Conservation (phyloP, 2,329 filamentous ascomycete species). For the Venturia asperata region DNA sequence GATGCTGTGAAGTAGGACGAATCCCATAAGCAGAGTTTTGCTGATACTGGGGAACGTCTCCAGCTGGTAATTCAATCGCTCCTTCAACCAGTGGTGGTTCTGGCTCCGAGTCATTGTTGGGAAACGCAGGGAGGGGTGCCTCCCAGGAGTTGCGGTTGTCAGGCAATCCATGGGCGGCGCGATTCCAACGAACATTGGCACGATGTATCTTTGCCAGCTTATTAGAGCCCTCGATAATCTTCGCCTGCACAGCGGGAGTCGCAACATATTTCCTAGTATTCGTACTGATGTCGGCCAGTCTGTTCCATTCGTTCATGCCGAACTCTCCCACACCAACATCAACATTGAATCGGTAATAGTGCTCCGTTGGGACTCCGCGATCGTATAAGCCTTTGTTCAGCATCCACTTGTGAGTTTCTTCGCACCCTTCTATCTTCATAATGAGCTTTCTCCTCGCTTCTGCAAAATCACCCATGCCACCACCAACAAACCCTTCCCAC, state of each 20-base stretch:
- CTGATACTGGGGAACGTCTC: slow-evolving; percentile 37
- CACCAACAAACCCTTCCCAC: slow-evolving; percentile 79
- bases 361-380: slow-evolving; percentile 74
- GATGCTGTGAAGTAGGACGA: slow-evolving; percentile 22
- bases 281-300: slow-evolving; percentile 90
- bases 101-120: slow-evolving; percentile 35
- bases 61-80: slow-evolving; percentile 54
- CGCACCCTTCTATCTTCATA: slow-evolving; percentile 89
- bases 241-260: slow-evolving; percentile 64
- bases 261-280: slow-evolving; percentile 78
- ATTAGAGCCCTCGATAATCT: slow-evolving; percentile 67
- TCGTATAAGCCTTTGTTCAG: slow-evolving; percentile 66
- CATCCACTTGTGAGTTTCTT: slow-evolving; percentile 84
- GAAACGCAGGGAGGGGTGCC: slow-evolving; percentile 6
- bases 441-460: slow-evolving; percentile 82
- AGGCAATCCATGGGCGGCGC: slow-evolving; percentile 32
- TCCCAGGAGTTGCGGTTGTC: slow-evolving; percentile 22
- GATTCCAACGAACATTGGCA: slow-evolving; percentile 62
- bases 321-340: slow-evolving; percentile 95
- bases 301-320: slow-evolving; percentile 97
- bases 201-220: slow-evolving; percentile 79
- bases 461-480: slow-evolving; percentile 74
- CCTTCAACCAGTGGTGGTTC: slow-evolving; percentile 40
- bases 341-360: slow-evolving; percentile 95
- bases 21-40: background rate